phyloP scores from a whole-genome alignment of 148 eudicot species.

The Pouteria glomerata region DNA sequence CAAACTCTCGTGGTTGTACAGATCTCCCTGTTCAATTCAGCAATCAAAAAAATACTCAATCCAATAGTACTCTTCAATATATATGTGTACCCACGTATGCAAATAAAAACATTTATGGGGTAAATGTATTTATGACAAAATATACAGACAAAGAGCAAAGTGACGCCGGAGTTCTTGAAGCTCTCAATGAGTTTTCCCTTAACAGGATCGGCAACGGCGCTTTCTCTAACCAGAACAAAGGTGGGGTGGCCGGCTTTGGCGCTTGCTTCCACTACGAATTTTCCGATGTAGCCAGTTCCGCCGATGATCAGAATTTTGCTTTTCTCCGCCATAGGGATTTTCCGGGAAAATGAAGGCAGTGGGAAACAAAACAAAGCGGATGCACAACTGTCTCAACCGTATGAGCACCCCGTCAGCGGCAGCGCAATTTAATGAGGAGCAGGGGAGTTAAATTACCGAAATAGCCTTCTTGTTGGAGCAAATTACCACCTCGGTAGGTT shows the following conservation, averaged over 20 bases:
- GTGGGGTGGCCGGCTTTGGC: constrained; percentile 47
- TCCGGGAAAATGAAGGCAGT: neutral
- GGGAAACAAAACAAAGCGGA: neutral
- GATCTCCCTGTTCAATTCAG: constrained; percentile 20
- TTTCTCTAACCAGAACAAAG: constrained; percentile 39
- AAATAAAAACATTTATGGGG: neutral
- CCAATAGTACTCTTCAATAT: no score
- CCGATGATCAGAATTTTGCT: constrained; percentile 59
- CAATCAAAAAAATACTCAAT: no score
- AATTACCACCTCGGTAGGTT: neutral
- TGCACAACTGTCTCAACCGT: no score
- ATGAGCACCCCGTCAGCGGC: no score
- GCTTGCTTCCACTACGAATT: constrained; percentile 50
- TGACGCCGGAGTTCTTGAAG: constrained; percentile 41
- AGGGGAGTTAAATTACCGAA: neutral
- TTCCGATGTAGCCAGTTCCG: constrained; percentile 62
- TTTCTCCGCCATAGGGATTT: constrained; percentile 32
- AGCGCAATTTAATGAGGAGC: neutral
- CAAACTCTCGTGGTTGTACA: constrained; percentile 22
- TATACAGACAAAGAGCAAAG: constrained; percentile 32
- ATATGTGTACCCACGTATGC: neutral
- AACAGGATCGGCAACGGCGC: constrained; percentile 27
- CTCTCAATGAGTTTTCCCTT: constrained; percentile 29
- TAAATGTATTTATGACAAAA: no score
- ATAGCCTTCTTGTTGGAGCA: neutral